Evolutionary conservation across 305 asterid genomes (phyloP), one percentile per base, ranked within the genome.

Genomic region (Withania somnifera): DNA sequence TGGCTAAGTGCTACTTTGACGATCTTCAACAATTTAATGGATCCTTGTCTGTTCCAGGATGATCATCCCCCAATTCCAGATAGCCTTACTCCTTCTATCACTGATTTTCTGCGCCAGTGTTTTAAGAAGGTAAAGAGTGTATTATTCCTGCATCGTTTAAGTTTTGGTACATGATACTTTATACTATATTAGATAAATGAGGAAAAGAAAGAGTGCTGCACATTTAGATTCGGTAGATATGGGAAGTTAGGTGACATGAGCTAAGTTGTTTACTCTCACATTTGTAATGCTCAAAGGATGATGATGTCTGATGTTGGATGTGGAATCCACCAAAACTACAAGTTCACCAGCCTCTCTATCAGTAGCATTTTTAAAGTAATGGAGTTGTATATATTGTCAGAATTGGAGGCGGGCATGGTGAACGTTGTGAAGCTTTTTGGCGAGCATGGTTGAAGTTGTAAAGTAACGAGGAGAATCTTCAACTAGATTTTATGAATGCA

Each of bases 41-140:
- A 75, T 75, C 45, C 45, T 75, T 51, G 11, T 45, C 61, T 85
- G 80, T 76, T 77, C 78, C 95, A 96, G 99, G 99, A 97, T 84
- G 97, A 93, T 85, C 94, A 90, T 84, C 99, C 98, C 85, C 99
- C 99, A 82, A 94, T 97, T 88, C 98, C 99, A 36, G 98, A 97
- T 87, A 85, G 97, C 76, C 91, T 97, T 75, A 92, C 99, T 82
- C 94, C 99, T 85, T 90, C 93, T 83, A 91, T 97, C 83, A 95
- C 98, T 82, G 98, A 97, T 89, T 97, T 97, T 87, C 87, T 97
- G 81, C 95, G 91, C 26, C 99, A 94, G 85, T 97, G 99, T 90
- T 97, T 97, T 90, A 91, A 95, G 91, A 97, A 97, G 99, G 99
- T 93, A 84, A 88, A 75, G 42, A 17, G 57, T n/a, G n/a, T 75